Percentiles rank a stretch among this genome's conserved stretches.
phyloP scores from a whole-genome alignment of 2,329 filamentous ascomycete genomes.

The Ascochyta lentis region DNA sequence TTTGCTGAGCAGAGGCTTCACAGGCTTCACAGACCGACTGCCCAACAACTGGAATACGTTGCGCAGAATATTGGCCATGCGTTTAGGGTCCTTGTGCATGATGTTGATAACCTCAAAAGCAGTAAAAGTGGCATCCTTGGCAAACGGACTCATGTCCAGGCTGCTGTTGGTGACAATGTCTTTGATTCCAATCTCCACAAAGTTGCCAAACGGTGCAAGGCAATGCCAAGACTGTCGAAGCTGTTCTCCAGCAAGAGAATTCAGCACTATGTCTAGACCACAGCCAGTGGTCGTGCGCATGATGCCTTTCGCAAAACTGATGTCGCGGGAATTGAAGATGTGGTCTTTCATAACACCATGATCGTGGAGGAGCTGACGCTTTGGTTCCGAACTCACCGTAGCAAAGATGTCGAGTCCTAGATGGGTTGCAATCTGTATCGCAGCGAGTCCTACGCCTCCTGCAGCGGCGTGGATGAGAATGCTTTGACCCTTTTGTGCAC shows the following conservation, averaged over 20 bases:
- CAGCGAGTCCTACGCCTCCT: constrained; percentile 16
- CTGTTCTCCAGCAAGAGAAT: constrained; percentile 33
- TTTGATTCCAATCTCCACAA: constrained; percentile 25
- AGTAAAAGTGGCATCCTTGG: constrained; percentile 16
- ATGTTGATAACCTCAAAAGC: constrained; percentile 39
- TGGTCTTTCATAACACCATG: constrained; percentile 14
- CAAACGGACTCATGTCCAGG: constrained; percentile 29
- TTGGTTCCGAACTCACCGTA: background rate
- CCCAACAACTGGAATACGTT: too few relatives aligned
- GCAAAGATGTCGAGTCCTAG: background rate
- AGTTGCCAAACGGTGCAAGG: constrained; percentile 45
- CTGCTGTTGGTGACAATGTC: background rate
- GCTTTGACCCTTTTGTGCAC: constrained; percentile 14
- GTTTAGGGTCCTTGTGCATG: background rate
- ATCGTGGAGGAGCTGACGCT: background rate
- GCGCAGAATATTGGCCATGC: too few relatives aligned
- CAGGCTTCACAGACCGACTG: too few relatives aligned
- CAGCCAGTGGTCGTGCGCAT: constrained; percentile 19
- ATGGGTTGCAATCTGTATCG: background rate
- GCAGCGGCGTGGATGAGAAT: constrained; percentile 42
- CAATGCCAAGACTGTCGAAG: constrained; percentile 53
- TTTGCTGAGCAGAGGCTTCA: too few relatives aligned
- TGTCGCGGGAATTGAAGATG: constrained; percentile 29
- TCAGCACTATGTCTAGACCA: constrained; percentile 43
- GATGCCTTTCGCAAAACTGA: constrained; percentile 25